These are phyloP conservation scores for Ambrosiella beaveri DNA, from an alignment of 2,329 filamentous ascomycete genomes.

Conservation along the genomic window DNA sequence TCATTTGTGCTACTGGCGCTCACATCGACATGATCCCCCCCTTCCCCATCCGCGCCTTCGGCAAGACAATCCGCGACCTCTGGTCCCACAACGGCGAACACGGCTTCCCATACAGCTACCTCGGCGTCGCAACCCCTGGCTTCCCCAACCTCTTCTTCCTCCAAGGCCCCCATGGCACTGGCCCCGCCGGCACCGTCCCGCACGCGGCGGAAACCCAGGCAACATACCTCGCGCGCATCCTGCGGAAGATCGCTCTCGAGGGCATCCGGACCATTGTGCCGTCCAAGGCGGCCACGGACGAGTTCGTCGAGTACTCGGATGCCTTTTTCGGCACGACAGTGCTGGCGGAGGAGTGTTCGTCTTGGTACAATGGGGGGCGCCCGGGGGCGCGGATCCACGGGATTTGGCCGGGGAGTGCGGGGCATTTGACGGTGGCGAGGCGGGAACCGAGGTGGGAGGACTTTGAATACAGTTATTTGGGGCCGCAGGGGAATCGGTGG, in stretches of 20 bases:
- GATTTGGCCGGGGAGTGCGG: constrained; percentile 51
- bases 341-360: constrained; percentile 45
- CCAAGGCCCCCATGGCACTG: constrained; percentile 41
- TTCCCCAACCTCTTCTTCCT: constrained; percentile 54
- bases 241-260: constrained; percentile 49
- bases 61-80: constrained; percentile 32
- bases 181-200: constrained; percentile 47
- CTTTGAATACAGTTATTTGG: constrained; percentile 32
- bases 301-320: constrained; percentile 43
- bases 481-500: constrained; percentile 32
- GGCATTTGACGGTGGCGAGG: constrained; percentile 41
- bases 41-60: constrained; percentile 41
- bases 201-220: constrained; percentile 49
- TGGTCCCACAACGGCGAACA: constrained; percentile 39
- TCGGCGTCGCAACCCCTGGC: constrained; percentile 43
- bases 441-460: constrained; percentile 39
- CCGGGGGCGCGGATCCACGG: constrained; percentile 49
- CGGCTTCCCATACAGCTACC: constrained; percentile 51
- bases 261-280: constrained; percentile 47
- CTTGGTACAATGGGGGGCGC: constrained; percentile 53
- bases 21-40: constrained; percentile 41
- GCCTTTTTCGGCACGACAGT: constrained; percentile 38
- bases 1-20: constrained; percentile 53
- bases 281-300: constrained; percentile 40
- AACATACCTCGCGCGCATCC: constrained; percentile 45